A percentile compares a stretch with the other conserved stretches of the same genome.
Conservation (phyloP, 495 filamentous ascomycete species). For the Staphylotrichum longicolle region DNA sequence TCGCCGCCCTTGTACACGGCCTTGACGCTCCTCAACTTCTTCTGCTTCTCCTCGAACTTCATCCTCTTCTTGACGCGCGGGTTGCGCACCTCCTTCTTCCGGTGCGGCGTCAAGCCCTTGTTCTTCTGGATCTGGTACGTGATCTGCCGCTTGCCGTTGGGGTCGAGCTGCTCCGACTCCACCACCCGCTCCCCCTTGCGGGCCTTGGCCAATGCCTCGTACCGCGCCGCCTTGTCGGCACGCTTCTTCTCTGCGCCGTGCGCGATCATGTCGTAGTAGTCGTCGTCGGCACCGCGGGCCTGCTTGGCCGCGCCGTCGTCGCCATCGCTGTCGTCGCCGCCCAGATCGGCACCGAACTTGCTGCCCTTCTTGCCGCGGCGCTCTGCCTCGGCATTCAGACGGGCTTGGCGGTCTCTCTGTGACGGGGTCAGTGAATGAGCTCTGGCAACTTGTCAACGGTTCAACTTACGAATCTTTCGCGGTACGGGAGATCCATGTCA, state of each 20-base stretch:
- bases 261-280: constrained; percentile 87
- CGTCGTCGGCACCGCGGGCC: constrained; percentile 60
- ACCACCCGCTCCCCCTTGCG: constrained; percentile 55
- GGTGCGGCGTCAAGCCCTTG: constrained; percentile 83
- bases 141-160: constrained; percentile 85
- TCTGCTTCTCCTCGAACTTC: constrained; percentile 90
- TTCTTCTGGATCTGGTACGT: constrained; percentile 94
- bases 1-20: constrained; percentile 85
- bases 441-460: not conserved
- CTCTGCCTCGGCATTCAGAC: constrained; percentile 84
- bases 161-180: constrained; percentile 57
- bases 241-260: constrained; percentile 66
- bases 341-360: constrained; percentile 58
- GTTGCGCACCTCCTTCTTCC: constrained; percentile 91
- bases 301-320: constrained; percentile 44
- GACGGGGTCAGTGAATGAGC: constrained; percentile 11
- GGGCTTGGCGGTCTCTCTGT: constrained; percentile 70
- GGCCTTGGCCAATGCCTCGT: constrained; percentile 46
- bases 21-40: constrained; percentile 84
- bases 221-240: constrained; percentile 60
- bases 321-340: constrained; percentile 59
- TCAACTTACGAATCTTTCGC: constrained; percentile 65
- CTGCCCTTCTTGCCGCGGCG: constrained; percentile 68
- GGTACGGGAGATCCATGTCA: constrained; percentile 86
- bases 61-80: constrained; percentile 96